Evolutionary conservation across 2,329 filamentous ascomycete species (phyloP).

Genomic region (Fusarium cyanostomum): DNA sequence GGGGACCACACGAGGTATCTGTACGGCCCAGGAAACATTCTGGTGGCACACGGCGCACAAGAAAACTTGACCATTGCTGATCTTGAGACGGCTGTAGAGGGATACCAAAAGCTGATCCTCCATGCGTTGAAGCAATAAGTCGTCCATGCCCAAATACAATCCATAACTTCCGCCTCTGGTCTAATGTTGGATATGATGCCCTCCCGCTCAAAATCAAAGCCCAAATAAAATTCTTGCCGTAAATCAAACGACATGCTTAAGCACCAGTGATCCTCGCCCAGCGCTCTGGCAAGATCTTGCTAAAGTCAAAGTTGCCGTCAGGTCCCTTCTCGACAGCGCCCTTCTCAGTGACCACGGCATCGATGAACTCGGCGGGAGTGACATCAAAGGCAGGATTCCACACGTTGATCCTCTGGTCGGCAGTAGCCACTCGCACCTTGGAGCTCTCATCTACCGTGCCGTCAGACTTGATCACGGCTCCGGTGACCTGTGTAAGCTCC

Average conservation of each 20-base stretch:
- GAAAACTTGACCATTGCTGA: slow-evolving; percentile 81
- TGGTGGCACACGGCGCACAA: slow-evolving; percentile 87
- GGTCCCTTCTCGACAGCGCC: slow-evolving; percentile 83
- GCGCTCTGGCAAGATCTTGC: slow-evolving; percentile 63
- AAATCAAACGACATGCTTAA: slow-evolving; percentile 14
- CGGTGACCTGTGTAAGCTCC: slow-evolving; percentile 87
- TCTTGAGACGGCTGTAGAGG: slow-evolving; percentile 79
- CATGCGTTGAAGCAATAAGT: slow-evolving; percentile 57
- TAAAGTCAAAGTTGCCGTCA: slow-evolving; percentile 75
- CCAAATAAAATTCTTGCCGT: slow-evolving; percentile 7
- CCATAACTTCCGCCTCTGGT: slow-evolving; percentile 22
- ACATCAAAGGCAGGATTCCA: slow-evolving; percentile 99
- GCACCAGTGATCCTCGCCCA: slow-evolving; percentile 54
- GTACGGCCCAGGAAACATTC: slow-evolving; percentile 77
- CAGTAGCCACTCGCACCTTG: slow-evolving; percentile 80
- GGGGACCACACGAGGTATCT: slow-evolving; percentile 74
- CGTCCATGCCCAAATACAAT: slow-evolving; percentile 5
- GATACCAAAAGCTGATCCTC: slow-evolving; percentile 76
- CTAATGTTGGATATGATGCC: slow-evolving; percentile 38
- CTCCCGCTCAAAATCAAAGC: slow-evolving; percentile 19
- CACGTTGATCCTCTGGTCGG: slow-evolving; percentile 79
- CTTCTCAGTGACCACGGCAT: slow-evolving; percentile 92
- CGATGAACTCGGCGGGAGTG: slow-evolving; percentile 87
- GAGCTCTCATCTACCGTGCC: slow-evolving; percentile 69
- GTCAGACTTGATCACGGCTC: slow-evolving; percentile 73